phyloP scores from a whole-genome alignment of 805 yeast species.

The Wickerhamiella kurtzmanii region DNA sequence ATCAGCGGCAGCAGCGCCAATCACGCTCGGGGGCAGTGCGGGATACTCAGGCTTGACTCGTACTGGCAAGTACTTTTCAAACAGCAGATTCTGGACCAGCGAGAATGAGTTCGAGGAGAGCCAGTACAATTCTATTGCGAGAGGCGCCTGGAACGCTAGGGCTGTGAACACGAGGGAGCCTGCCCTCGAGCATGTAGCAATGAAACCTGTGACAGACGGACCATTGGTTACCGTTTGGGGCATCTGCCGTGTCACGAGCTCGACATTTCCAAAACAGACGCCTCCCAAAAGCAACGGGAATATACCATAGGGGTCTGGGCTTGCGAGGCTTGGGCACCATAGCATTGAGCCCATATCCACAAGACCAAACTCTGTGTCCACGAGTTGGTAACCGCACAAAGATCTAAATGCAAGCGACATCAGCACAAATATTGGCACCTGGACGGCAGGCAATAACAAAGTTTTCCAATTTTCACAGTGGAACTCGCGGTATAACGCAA shows the following conservation, averaged over 20 bases:
- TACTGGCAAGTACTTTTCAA: conserved; percentile 56
- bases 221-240: conserved; percentile 22
- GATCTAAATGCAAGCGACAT: conserved; percentile 64
- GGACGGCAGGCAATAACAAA: conserved; percentile 55
- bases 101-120: conserved; percentile 71
- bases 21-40: conserved; percentile 2
- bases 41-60: conserved; percentile 31
- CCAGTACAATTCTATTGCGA: conserved; percentile 80
- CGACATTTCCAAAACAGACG: conserved; percentile 61
- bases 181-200: conserved; percentile 59
- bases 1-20: no score
- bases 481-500: conserved; percentile 49
- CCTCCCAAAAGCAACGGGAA: conserved; percentile 64
- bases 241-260: conserved; percentile 58
- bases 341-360: conserved; percentile 31
- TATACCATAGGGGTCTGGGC: conserved; percentile 46
- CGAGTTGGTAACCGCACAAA: conserved; percentile 43
- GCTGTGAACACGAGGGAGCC: conserved; percentile 74
- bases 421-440: conserved; percentile 76
- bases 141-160: conserved; percentile 72
- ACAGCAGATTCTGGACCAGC: conserved; percentile 53
- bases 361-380: conserved; percentile 18
- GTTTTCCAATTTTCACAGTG: conserved; percentile 70
- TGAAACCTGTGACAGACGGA: conserved; percentile 20
- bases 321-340: conserved; percentile 49